Percentiles rank a stretch among this genome's conserved stretches.
These are phyloP conservation scores for Casaregolazyma suthepensis DNA, from an alignment of 1,139 yeast species.

Conservation along the genomic window DNA sequence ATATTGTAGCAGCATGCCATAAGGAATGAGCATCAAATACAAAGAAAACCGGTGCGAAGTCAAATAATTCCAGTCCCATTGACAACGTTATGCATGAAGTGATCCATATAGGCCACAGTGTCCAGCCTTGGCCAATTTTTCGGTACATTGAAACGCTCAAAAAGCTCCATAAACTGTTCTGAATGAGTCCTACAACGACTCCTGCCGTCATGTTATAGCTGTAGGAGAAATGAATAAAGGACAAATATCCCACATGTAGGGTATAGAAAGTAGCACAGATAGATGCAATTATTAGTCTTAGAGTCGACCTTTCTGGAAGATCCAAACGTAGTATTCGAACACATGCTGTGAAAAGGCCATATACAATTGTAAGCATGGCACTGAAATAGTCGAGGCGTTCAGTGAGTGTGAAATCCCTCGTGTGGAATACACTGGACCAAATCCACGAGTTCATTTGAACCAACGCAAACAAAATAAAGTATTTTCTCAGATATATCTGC, in stretches of 20 bases:
- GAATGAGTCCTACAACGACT: slow-evolving; percentile 67
- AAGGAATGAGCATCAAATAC: slow-evolving; percentile 87
- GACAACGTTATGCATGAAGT: slow-evolving; percentile 57
- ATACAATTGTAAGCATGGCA: slow-evolving; percentile 81
- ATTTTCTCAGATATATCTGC: slow-evolving; percentile 25
- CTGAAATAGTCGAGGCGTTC: slow-evolving; percentile 87
- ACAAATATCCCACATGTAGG: slow-evolving; percentile 61
- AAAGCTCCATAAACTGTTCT: slow-evolving; percentile 51
- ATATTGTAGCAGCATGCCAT: slow-evolving; percentile 60
- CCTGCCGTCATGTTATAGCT: slow-evolving; percentile 93
- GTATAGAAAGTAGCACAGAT: slow-evolving; percentile 47
- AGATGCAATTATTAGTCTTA: slow-evolving; percentile 35
- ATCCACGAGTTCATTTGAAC: slow-evolving; percentile 86
- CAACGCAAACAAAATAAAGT: slow-evolving; percentile 43
- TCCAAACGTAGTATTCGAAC: slow-evolving; percentile 56
- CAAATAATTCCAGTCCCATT: slow-evolving; percentile 83
- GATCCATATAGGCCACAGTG: slow-evolving; percentile 46
- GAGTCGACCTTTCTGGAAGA: slow-evolving; percentile 31
- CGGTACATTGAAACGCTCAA: slow-evolving; percentile 27
- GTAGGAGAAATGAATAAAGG: slow-evolving; percentile 72
- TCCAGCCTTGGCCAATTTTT: slow-evolving; percentile 31
- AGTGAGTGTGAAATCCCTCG: slow-evolving; percentile 72
- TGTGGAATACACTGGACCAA: slow-evolving; percentile 78
- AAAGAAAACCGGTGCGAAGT: slow-evolving; percentile 65
- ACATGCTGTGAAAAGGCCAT: slow-evolving; percentile 66